Conservation (phyloP, 2,329 filamentous ascomycete genomes). For the Tolypocladium endophyticum region DNA sequence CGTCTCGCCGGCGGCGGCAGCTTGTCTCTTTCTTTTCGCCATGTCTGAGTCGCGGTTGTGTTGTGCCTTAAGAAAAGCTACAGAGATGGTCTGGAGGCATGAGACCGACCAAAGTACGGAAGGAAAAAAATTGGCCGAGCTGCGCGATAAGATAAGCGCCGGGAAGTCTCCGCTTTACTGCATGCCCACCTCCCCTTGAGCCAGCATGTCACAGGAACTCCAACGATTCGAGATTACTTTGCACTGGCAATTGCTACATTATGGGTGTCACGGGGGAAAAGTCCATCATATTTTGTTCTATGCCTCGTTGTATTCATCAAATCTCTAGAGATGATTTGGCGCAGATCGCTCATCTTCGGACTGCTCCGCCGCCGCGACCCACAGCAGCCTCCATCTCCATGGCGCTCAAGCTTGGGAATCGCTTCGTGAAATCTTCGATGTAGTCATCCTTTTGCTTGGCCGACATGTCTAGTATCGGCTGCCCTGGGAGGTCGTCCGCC, state of each 20-base stretch:
- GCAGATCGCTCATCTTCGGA: constrained; percentile 10
- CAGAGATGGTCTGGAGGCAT: no score
- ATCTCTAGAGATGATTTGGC: background rate
- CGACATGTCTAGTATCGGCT: constrained; percentile 44
- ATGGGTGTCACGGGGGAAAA: background rate
- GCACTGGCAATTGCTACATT: background rate
- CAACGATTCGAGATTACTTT: background rate
- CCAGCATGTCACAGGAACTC: background rate
- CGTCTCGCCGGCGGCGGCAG: constrained; percentile 15
- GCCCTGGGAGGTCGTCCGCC: constrained; percentile 34
- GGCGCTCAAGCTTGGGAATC: constrained; percentile 75
- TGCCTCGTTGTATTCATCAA: background rate
- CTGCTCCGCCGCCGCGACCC: constrained; percentile 17
- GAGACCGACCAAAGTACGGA: background rate
- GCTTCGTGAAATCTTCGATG: constrained; percentile 62
- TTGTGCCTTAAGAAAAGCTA: background rate
- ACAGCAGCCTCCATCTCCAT: constrained; percentile 73
- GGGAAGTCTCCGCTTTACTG: background rate
- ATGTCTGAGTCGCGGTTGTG: constrained; percentile 16
- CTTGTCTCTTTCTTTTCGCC: constrained; percentile 40
- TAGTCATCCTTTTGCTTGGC: constrained; percentile 54
- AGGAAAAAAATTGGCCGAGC: constrained; percentile 4
- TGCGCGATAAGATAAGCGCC: constrained; percentile 1
- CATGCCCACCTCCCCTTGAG: background rate
- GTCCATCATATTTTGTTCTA: background rate